These are phyloP conservation scores for Beauveria bassiana DNA, from an alignment of 2,329 filamentous ascomycete species.

Conservation along the genomic window DNA sequence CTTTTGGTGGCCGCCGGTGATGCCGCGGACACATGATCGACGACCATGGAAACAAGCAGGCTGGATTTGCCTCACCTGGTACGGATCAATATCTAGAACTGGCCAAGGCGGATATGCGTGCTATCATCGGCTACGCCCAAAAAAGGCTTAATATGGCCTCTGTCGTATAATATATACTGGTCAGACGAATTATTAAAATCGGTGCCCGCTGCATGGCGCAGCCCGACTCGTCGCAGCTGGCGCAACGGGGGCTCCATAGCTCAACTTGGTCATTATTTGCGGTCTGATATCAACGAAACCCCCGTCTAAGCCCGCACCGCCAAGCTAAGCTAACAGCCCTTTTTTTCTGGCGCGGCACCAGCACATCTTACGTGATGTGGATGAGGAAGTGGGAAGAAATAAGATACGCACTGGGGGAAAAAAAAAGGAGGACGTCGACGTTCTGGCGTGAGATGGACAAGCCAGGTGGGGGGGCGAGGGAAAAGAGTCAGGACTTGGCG, in stretches of 20 bases:
- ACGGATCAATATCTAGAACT: too few relatives aligned
- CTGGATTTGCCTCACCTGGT: not conserved
- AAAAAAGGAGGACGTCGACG: too few relatives aligned
- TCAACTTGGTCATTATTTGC: conserved; percentile 7
- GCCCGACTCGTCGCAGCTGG: not conserved
- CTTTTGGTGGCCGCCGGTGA: not conserved
- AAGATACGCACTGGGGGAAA: too few relatives aligned
- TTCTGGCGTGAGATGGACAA: too few relatives aligned
- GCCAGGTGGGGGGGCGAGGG: too few relatives aligned
- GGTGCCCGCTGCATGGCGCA: not conserved
- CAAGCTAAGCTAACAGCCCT: not conserved
- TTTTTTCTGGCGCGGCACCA: not conserved
- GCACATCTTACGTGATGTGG: too few relatives aligned
- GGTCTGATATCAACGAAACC: not conserved
- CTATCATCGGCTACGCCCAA: too few relatives aligned
- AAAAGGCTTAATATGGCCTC: too few relatives aligned
- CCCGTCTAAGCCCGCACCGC: not conserved
- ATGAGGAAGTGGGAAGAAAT: too few relatives aligned
- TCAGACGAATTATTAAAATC: not conserved
- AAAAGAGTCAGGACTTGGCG: too few relatives aligned
- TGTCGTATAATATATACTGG: too few relatives aligned
- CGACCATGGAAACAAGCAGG: not conserved
- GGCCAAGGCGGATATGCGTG: too few relatives aligned
- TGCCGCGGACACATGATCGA: not conserved
- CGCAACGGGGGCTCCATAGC: not conserved